phyloP scores from a whole-genome alignment of 139 green algal species.

The Diplosphaera chodatii region DNA sequence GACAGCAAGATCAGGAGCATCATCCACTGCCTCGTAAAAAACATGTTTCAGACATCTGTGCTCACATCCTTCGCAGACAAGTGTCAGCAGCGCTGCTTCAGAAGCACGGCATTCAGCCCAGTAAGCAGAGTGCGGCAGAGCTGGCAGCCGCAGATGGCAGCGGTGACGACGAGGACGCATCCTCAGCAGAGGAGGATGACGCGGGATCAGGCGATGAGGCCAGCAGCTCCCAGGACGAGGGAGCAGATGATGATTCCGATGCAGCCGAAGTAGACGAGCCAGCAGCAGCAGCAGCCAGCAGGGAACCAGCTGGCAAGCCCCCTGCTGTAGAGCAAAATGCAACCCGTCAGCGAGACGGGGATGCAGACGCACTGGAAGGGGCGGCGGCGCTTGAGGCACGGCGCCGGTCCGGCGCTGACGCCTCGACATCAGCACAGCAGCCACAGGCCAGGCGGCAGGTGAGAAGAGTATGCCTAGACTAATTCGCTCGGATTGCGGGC shows the following conservation, averaged over 20 bases:
- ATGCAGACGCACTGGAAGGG: neutral
- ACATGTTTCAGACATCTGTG: too few species aligned
- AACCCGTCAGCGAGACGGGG: too few species aligned
- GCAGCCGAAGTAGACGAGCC: slow-evolving; percentile 12
- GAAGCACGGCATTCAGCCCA: slow-evolving; percentile 22
- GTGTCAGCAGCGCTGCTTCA: slow-evolving; percentile 27
- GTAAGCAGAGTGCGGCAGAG: slow-evolving; percentile 18
- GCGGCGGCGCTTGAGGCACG: neutral
- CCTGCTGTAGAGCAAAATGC: too few species aligned
- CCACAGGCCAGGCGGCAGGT: neutral
- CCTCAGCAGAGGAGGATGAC: too few species aligned
- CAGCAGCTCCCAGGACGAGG: too few species aligned
- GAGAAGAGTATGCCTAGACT: too few species aligned
- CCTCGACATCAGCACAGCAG: neutral
- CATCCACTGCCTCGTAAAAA: too few species aligned
- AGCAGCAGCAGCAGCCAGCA: slow-evolving; percentile 13
- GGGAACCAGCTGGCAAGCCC: neutral
- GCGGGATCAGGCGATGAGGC: too few species aligned
- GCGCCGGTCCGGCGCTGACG: neutral
- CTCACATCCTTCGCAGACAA: neutral
- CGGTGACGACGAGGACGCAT: too few species aligned
- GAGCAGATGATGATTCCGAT: neutral
- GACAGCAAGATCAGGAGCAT: too few species aligned
- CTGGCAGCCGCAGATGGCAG: slow-evolving; percentile 18
- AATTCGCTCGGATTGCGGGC: too few species aligned